Conservation (phyloP, 2,329 filamentous ascomycete genomes). For the Aureobasidium sp. region DNA sequence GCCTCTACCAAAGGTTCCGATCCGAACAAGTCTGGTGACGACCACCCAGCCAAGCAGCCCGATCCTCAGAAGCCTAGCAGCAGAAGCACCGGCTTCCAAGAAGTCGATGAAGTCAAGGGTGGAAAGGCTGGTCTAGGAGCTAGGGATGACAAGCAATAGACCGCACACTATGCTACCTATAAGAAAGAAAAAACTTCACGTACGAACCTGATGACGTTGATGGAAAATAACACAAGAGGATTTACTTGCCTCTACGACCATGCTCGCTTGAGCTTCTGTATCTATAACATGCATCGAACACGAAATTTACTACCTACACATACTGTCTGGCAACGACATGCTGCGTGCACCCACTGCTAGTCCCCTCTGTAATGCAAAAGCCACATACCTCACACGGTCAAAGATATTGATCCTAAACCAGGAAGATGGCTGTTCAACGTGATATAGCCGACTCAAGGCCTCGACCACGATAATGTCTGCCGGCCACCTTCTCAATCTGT, state of each 20-base stretch:
- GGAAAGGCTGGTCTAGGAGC: conserved; percentile 29
- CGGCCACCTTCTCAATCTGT: not conserved
- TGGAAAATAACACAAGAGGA: not conserved
- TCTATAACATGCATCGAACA: not conserved
- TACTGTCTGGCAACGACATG: not conserved
- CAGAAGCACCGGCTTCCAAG: conserved; percentile 29
- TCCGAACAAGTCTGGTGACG: conserved; percentile 26
- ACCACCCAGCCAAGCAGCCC: conserved; percentile 35
- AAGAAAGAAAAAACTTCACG: not conserved
- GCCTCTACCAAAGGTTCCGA: conserved; percentile 26
- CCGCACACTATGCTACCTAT: too few relatives aligned
- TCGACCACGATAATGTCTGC: not conserved
- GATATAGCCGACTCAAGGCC: not conserved
- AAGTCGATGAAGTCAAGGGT: conserved; percentile 26
- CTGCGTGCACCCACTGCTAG: too few relatives aligned
- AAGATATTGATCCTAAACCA: too few relatives aligned
- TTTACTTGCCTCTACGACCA: not conserved
- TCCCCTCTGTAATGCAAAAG: too few relatives aligned
- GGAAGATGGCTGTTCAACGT: not conserved
- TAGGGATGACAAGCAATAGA: conserved; percentile 5
- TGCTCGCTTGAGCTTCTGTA: not conserved
- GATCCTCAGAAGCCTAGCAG: conserved; percentile 29
- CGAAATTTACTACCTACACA: not conserved
- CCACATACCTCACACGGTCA: too few relatives aligned
- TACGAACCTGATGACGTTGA: not conserved